Conservation (phyloP, 371 early-diverging fungal species). For the Syncephalis fuscata region DNA sequence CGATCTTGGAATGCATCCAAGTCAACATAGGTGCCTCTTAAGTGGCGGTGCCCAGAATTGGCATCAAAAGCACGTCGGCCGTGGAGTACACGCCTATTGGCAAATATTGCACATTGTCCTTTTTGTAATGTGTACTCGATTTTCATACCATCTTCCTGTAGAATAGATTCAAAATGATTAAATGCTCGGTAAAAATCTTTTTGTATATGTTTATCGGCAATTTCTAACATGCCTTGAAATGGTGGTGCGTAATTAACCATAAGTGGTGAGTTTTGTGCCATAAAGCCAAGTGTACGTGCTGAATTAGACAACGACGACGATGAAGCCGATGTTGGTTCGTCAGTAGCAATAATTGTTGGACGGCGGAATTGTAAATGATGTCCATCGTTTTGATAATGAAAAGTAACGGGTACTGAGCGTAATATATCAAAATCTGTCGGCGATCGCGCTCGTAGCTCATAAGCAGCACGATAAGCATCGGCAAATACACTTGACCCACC, state of each 20-base stretch:
- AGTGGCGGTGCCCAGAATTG: slow-evolving; percentile 29
- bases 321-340: slow-evolving; percentile 7
- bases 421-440: slow-evolving; percentile 48
- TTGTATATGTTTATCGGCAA: slow-evolving; percentile 17
- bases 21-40: slow-evolving; percentile 67
- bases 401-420: slow-evolving; percentile 43
- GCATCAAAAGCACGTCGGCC: slow-evolving; percentile 60
- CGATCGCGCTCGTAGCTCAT: slow-evolving; percentile 25
- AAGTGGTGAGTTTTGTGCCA: slow-evolving; percentile 1
- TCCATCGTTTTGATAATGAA: slow-evolving; percentile 67
- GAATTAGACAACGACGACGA: neutral
- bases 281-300: too few species aligned
- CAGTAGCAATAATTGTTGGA: slow-evolving; percentile 30
- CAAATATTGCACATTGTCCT: slow-evolving; percentile 64
- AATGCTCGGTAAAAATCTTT: slow-evolving; percentile 56
- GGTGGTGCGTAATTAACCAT: slow-evolving; percentile 72
- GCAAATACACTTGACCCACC: slow-evolving; percentile 71
- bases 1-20: slow-evolving; percentile 66
- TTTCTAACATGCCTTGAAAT: slow-evolving; percentile 71
- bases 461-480: slow-evolving; percentile 56
- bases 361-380: slow-evolving; percentile 54
- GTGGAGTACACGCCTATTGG: slow-evolving; percentile 71
- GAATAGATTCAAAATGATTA: slow-evolving; percentile 35
- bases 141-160: slow-evolving; percentile 36
- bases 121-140: slow-evolving; percentile 45